Base-by-base conservation (phyloP, 2,329 filamentous ascomycete genomes). In the Byssoonygena ceratinophila region DNA sequence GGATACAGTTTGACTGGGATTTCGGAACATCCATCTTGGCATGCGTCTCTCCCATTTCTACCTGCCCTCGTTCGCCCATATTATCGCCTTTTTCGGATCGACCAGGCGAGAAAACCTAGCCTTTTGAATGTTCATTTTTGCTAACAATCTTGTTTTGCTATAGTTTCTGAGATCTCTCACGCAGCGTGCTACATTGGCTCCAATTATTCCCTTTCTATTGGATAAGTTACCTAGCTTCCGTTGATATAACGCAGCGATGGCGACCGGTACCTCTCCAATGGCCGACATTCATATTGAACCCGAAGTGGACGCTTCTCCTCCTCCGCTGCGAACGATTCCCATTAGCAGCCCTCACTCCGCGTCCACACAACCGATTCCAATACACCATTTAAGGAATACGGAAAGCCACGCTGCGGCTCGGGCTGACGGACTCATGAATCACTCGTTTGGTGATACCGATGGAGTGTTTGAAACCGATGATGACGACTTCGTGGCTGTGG, bases 401-500 rank as follows among this genome's bases (percentile, higher is more conserved):
- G 52, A 56, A 20, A 54, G 45, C 25, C 31, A 48, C 8, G 52
- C 41, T 12, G 29, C 56, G 9, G 52, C 49, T 2, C 54, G 45
- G 12, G 56, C 52, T 27, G 56, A 58, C 27, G 46, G 46, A 5
- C 27, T 47, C 22, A 39, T 31, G 31, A 45, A 11, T 23, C 40
- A 40, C 16, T 46, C 12, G 25, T 22, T 20, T 25, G 54, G 44
- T 25, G 52, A 54, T 22, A 47, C 52, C 2, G 52, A 54, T 11
- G 50, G 47, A 7, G 49, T 63, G 8, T 63, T 64, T 2, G 66
- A 69, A 22, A 65, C 68, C 31, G 64, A 62, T 12, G 68, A 70
- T 16, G 69, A 70, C 32, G 69, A 70, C 44, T 71, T 67, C 52
- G 67, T 71, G 46, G 64, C 68, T 1, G 68, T 71, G 9, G 68